Conservation (phyloP, 345 rosid species). For the Barbarea vulgaris region DNA sequence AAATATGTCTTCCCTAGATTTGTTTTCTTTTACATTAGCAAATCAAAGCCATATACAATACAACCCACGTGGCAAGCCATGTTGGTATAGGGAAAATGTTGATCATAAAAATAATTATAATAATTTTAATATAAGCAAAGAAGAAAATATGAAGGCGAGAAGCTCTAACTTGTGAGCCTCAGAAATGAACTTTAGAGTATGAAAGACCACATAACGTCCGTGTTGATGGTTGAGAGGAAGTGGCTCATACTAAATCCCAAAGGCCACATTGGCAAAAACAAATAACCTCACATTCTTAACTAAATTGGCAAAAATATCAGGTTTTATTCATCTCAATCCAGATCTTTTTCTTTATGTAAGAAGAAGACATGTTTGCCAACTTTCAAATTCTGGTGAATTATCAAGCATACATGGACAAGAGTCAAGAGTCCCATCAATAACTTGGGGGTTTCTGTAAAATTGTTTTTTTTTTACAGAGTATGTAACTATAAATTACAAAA, state of each 20-base stretch:
- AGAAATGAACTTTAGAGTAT: slow-evolving; percentile 3
- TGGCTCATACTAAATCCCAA: slow-evolving; percentile 33
- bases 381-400: neutral
- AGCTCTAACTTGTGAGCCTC: slow-evolving; percentile 35
- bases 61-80: slow-evolving; percentile 27
- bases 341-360: neutral
- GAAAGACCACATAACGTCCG: slow-evolving; percentile 35
- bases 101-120: slow-evolving; percentile 12
- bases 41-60: neutral
- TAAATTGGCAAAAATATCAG: neutral
- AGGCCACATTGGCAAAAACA: slow-evolving; percentile 3
- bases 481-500: neutral
- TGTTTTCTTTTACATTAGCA: neutral
- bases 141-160: slow-evolving; percentile 23
- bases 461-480: neutral
- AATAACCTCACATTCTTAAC: slow-evolving; percentile 27
- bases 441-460: neutral
- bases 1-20: neutral
- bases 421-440: neutral
- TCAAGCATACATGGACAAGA: neutral
- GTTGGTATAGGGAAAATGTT: slow-evolving; percentile 10
- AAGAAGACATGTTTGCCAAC: neutral
- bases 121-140: neutral
- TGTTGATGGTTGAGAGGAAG: slow-evolving; percentile 33
- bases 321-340: neutral